Conservation (phyloP, 1,139 yeast species). For the Saccharomycopsis crataegensis region DNA sequence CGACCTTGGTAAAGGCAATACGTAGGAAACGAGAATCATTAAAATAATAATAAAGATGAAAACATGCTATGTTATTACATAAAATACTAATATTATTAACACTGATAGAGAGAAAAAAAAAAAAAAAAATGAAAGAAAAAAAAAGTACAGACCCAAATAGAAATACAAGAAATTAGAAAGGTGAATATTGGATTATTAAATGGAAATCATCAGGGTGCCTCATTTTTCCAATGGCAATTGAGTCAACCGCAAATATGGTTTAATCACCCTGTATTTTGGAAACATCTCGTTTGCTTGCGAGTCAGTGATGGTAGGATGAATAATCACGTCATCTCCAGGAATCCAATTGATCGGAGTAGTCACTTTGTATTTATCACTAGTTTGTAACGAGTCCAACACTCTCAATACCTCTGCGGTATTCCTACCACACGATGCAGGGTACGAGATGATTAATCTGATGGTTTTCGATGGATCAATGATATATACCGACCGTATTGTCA, state of each 20-base stretch:
- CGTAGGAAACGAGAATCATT: too few species aligned
- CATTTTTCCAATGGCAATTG: not conserved
- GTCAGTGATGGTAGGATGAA: conserved; percentile 64
- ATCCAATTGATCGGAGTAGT: conserved; percentile 86
- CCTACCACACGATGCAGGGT: conserved; percentile 84
- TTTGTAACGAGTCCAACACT: conserved; percentile 73
- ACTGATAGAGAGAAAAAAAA: not conserved
- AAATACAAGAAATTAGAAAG: not conserved
- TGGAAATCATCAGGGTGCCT: too few species aligned
- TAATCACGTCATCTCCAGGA: conserved; percentile 80
- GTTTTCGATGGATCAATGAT: conserved; percentile 75
- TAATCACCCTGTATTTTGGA: conserved; percentile 70
- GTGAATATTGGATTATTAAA: not conserved
- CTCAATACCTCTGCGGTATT: conserved; percentile 83
- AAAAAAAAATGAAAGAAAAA: not conserved
- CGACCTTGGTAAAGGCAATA: too few species aligned
- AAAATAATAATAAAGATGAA: not conserved
- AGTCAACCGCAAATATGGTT: conserved; percentile 67
- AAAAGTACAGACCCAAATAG: not conserved
- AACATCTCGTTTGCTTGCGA: conserved; percentile 66
- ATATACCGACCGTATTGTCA: conserved; percentile 77
- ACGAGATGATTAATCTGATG: conserved; percentile 63
- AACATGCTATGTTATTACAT: not conserved
- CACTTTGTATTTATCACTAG: conserved; percentile 61
- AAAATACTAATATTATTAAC: not conserved